phyloP scores from a whole-genome alignment of 23 red algal genomes.

The Chondrus crispus region DNA sequence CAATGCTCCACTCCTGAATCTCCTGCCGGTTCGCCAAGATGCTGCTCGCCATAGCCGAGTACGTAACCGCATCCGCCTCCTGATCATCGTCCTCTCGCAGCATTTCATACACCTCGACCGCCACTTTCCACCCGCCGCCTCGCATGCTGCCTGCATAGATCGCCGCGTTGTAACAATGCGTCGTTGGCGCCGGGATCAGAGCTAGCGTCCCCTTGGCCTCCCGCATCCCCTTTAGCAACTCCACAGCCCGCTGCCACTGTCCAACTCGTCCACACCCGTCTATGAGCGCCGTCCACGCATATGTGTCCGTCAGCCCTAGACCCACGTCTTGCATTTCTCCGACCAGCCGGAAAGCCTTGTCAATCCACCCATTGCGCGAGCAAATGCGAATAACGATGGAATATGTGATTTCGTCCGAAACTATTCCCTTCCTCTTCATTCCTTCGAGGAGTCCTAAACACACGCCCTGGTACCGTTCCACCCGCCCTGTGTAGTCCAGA shows the following conservation, averaged over 20 bases:
- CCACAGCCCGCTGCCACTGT: slow-evolving; percentile 65
- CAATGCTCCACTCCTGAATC: slow-evolving; percentile 15
- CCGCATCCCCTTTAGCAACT: slow-evolving; percentile 44
- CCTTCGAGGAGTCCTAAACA: slow-evolving; percentile 5
- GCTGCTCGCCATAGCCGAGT: slow-evolving; percentile 61
- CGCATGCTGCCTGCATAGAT: slow-evolving; percentile 58
- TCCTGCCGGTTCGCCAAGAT: neutral
- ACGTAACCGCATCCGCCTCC: slow-evolving; percentile 36
- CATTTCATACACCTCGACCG: slow-evolving; percentile 22
- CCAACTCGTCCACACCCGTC: slow-evolving; percentile 57
- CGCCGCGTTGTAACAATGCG: slow-evolving; percentile 57
- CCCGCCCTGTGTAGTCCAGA: neutral
- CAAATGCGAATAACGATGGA: slow-evolving; percentile 22
- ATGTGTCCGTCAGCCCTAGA: slow-evolving; percentile 36
- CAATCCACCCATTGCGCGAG: slow-evolving; percentile 1
- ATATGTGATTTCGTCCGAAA: slow-evolving; percentile 46
- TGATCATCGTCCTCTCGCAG: slow-evolving; percentile 17
- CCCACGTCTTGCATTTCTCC: slow-evolving; percentile 81
- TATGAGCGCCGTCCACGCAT: slow-evolving; percentile 61
- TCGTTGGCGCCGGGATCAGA: slow-evolving; percentile 28
- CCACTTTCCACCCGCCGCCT: slow-evolving; percentile 15
- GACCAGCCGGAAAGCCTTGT: slow-evolving; percentile 50
- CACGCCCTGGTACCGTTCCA: neutral
- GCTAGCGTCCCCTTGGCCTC: neutral
- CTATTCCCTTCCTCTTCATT: slow-evolving; percentile 45